Conservation (phyloP, 176 grass and related monocot species). For the Musa troglodytarum region DNA sequence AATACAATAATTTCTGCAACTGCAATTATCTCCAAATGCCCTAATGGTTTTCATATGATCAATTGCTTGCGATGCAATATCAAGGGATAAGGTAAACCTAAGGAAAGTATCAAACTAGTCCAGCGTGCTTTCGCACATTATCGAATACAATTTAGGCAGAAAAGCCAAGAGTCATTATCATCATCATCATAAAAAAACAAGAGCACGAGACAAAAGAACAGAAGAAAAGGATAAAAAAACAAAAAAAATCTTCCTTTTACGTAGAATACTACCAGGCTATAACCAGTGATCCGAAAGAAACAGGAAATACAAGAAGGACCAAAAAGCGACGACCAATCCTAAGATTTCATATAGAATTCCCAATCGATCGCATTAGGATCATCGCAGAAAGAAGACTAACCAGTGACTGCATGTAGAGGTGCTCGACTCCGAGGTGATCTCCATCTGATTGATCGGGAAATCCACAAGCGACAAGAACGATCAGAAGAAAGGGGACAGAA, state of each 20-base stretch:
- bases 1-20: background rate
- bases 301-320: background rate
- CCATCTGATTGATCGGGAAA: constrained; percentile 7
- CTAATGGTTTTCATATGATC: background rate
- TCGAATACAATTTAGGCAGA: background rate
- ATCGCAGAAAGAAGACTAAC: background rate
- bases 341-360: background rate
- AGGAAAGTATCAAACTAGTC: background rate
- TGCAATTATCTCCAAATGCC: background rate
- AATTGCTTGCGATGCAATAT: background rate
- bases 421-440: constrained; percentile 12
- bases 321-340: background rate
- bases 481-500: background rate
- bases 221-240: background rate
- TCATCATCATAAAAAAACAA: background rate
- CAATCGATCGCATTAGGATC: background rate
- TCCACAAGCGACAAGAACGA: background rate
- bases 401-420: constrained; percentile 9
- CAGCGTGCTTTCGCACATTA: background rate
- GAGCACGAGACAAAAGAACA: background rate
- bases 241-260: background rate
- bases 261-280: background rate
- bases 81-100: background rate
- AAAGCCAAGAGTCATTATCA: background rate
- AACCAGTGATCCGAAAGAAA: background rate